Base-by-base conservation (phyloP, 768 basidiomycete species). In the Leccinum uliginosum region DNA sequence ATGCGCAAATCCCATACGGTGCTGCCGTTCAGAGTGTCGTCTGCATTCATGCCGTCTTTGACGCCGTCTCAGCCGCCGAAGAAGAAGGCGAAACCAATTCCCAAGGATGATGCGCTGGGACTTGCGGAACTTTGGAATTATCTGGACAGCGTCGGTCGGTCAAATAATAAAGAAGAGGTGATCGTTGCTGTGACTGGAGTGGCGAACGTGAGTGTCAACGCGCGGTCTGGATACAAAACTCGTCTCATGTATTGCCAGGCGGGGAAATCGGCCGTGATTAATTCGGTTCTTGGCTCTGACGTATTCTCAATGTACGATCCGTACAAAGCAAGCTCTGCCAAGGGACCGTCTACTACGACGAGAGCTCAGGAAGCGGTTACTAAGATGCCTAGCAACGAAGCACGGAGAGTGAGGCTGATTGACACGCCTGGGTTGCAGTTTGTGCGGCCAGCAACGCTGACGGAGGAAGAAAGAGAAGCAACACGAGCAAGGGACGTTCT, bases 251-350 rank as follows among this genome's bases (percentile, higher is more conserved):
- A 46, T 57, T n/a, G 54, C 14, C 55, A 92, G 89, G 78, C 80
- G 12, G 94, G 94, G 14, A 96, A 97, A 76, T 90, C 89, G 50
- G 80, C 91, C 1, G 76, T 96, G 46, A 76, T 96, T 63, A 94
- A 97, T 71, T 88, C 92, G 3, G 75, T 97, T 27, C 66, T 83
- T 17, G 75, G 75, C 49, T 80, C 76, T 53, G 63, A 76, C 12
- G 73, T 73, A 9, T 69, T 89, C 19, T 77, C 83, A 8, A 75
- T 89, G 8, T 93, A 89, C 67, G 71, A 70, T 21, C 63, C 64
- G 38, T 58, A 82, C n/a, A 69, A 79, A 38, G 67, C 77, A 23
- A 74, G 74, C 34, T 78, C 80, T 23, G 78, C 78, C 30, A 78
- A 78, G 32, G 80, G 82, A 24, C 87, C 86, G 9, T 71, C 49